Evolutionary conservation across 139 green algal genomes (phyloP).

Genomic region (Diplosphaera chodatii): DNA sequence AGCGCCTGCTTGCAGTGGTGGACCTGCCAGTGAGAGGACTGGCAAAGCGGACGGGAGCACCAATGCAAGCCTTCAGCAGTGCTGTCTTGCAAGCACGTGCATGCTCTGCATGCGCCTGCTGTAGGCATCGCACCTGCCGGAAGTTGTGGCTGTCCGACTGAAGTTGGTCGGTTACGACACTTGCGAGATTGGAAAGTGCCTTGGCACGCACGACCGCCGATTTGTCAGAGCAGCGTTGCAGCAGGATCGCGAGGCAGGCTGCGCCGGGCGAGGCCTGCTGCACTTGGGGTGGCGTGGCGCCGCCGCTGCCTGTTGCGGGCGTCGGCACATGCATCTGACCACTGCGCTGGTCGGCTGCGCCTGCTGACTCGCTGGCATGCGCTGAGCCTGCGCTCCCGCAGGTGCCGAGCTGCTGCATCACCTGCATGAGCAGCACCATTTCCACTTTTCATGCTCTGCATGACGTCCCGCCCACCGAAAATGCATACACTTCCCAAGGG

Average conservation of each 20-base stretch:
- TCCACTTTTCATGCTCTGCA: too few relatives aligned
- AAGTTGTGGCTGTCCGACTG: conserved; percentile 2
- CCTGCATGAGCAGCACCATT: not conserved
- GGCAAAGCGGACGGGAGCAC: too few relatives aligned
- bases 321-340: not conserved
- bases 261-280: conserved; percentile 26
- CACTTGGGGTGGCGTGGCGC: conserved; percentile 10
- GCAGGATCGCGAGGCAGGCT: conserved; percentile 40
- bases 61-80: too few relatives aligned
- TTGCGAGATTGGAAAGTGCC: conserved; percentile 37
- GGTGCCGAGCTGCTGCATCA: not conserved
- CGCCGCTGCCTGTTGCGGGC: not conserved
- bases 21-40: not conserved
- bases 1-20: conserved; percentile 10
- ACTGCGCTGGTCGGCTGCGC: not conserved
- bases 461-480: too few relatives aligned
- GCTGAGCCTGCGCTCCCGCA: not conserved
- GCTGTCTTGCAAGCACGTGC: too few relatives aligned
- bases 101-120: too few relatives aligned
- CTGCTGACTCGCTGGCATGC: not conserved
- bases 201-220: conserved; percentile 39
- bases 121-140: conserved; percentile 8
- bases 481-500: too few relatives aligned
- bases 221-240: conserved; percentile 42
- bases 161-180: conserved; percentile 17